A percentile compares a stretch with the other conserved stretches of the same genome.
phyloP scores from a whole-genome alignment of 2,329 filamentous ascomycete species.

The Beauveria scarabaeidicola region DNA sequence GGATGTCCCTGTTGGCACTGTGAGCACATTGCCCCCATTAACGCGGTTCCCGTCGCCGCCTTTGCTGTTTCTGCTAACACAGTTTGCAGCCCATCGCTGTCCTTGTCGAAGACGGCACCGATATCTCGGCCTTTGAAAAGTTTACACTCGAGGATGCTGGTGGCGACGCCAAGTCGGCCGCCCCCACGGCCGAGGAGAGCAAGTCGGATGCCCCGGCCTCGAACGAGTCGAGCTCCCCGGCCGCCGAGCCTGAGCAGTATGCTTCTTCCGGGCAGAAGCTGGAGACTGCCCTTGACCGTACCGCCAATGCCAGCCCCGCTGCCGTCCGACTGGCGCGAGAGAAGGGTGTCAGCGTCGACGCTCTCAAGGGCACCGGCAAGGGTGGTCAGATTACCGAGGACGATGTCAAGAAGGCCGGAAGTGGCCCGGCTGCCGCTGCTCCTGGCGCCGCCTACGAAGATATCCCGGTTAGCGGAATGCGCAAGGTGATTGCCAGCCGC shows the following conservation, averaged over 20 bases:
- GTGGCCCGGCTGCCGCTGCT: slow-evolving; percentile 45
- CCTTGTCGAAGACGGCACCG: slow-evolving; percentile 82
- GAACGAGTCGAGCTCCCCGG: slow-evolving; percentile 38
- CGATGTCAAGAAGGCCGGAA: slow-evolving; percentile 77
- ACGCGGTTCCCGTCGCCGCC: background rate
- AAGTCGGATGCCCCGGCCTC: slow-evolving; percentile 52
- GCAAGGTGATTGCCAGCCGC: slow-evolving; percentile 92
- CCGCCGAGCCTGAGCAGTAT: slow-evolving; percentile 58
- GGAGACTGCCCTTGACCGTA: slow-evolving; percentile 75
- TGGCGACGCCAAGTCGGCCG: slow-evolving; percentile 59
- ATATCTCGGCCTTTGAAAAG: slow-evolving; percentile 78
- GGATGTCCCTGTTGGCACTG: slow-evolving; percentile 87
- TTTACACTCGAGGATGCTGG: slow-evolving; percentile 88
- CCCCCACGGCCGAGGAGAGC: slow-evolving; percentile 60
- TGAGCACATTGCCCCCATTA: slow-evolving; percentile 41
- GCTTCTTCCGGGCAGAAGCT: slow-evolving; percentile 67
- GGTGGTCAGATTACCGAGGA: slow-evolving; percentile 83
- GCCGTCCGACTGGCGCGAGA: slow-evolving; percentile 79
- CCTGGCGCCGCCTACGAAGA: slow-evolving; percentile 70
- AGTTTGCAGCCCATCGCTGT: slow-evolving; percentile 77
- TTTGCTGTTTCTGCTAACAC: background rate
- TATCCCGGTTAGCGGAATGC: slow-evolving; percentile 80
- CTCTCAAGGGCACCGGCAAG: slow-evolving; percentile 79
- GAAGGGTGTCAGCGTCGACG: slow-evolving; percentile 67
- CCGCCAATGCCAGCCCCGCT: slow-evolving; percentile 62